Evolutionary conservation across 2,329 filamentous ascomycete species (phyloP), one percentile per base, ranked within the genome.

Genomic region (Calycina herbarum): DNA sequence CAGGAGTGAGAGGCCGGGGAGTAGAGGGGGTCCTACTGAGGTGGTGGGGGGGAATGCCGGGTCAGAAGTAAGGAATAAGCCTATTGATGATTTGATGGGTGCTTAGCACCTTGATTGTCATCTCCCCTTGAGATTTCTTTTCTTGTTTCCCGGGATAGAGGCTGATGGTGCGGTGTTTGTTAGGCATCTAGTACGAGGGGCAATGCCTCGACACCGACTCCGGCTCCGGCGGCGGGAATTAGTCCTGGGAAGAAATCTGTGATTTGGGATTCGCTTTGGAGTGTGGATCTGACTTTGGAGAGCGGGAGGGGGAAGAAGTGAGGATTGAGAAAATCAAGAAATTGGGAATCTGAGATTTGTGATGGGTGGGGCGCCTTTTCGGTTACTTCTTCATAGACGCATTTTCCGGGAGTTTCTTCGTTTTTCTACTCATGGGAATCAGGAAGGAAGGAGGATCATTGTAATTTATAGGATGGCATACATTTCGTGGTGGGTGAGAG

Each of bases 211-310:
- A 62, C 35, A 27, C 42, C 64, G 5, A 68, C 66, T 13, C 62
- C 67, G 33, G 70, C 54, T 17, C 62, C 67, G 33, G 70, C 54
- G 13, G 63, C 57, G 15, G 70, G 69, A 15, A 71, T 65, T 29
- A 73, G 69, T 64, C 69, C 72, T 5, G 77, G 75, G n/a, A 84
- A 81, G 75, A 83, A 77, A 71, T 86, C 83, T 33, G 78, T 87
- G 3, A 80, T 88, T 10, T 89, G 86, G 85, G 86, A 88, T 69
- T 82, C 84, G 13, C 76, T 89, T 17, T 89, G 86, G 86, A 86
- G 81, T 68, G 73, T 88, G 31, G 86, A 89, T 71, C 80, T 87
- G 57, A 86, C 79, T 68, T 82, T 85, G 60, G 85, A 84, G 69
- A 82, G 80, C 66, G 76, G 73, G 42, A 74, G 69, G 56, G 68